Percentiles rank a stretch among this genome's conserved stretches.
Evolutionary conservation across 352 stramenopile species (phyloP).

Genomic region (Ophiocytium majus): DNA sequence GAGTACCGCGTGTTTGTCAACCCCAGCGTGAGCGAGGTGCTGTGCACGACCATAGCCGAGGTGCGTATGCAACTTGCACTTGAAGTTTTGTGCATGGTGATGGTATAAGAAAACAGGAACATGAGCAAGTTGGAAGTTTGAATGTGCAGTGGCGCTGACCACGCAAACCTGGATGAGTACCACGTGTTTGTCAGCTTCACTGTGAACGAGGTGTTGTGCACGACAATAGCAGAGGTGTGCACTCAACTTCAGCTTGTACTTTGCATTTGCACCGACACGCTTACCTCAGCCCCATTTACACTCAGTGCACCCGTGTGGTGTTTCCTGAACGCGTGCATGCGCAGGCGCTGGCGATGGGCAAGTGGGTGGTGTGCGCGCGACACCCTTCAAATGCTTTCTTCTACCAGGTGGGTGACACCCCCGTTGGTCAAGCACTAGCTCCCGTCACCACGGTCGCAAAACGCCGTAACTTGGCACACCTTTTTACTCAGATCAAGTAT

Average conservation of each 20-base stretch:
- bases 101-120: no score
- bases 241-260: no score
- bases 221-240: conserved; percentile 66
- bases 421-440: background rate
- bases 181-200: conserved; percentile 69
- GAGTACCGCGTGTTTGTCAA: conserved; percentile 69
- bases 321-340: background rate
- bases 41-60: conserved; percentile 75
- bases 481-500: background rate
- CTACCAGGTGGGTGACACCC: conserved; percentile 23
- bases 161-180: conserved; percentile 57
- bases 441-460: background rate
- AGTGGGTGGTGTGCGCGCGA: conserved; percentile 70
- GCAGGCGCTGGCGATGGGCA: conserved; percentile 71
- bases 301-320: background rate
- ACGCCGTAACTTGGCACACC: background rate
- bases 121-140: no score
- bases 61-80: no score
- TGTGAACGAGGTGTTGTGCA: conserved; percentile 72
- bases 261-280: no score
- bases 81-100: no score
- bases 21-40: conserved; percentile 67
- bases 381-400: conserved; percentile 78
- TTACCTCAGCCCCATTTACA: background rate
- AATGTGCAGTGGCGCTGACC: conserved; percentile 57